These are phyloP conservation scores for Gentiana macrophylla DNA, from an alignment of 257 asterid species.

Conservation along the genomic window DNA sequence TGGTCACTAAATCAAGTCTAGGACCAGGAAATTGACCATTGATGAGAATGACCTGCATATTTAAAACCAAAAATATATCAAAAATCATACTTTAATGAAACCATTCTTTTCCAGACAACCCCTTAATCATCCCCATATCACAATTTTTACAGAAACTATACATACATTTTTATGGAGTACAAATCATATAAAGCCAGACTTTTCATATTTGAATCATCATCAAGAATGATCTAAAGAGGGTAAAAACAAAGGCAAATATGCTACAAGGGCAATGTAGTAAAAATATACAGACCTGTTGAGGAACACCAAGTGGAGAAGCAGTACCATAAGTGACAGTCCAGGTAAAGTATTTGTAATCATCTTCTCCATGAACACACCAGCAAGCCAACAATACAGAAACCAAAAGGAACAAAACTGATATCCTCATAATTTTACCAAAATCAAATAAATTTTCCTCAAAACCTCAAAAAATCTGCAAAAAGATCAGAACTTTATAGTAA, in stretches of 20 bases:
- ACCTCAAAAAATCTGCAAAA: constrained; percentile 34
- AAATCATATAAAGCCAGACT: too few species aligned
- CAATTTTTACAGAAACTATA: too few species aligned
- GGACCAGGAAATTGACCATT: constrained; percentile 98
- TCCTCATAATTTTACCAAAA: constrained; percentile 32
- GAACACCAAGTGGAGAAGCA: constrained; percentile 63
- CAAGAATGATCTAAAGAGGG: too few species aligned
- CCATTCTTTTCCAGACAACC: too few species aligned
- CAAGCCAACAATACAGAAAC: constrained; percentile 31
- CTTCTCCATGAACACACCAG: constrained; percentile 61
- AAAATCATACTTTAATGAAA: too few species aligned
- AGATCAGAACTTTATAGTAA: constrained; percentile 7
- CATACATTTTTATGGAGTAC: too few species aligned
- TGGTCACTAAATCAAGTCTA: constrained; percentile 66
- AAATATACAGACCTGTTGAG: constrained; percentile 56
- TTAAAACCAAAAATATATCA: constrained; percentile 2
- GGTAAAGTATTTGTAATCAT: constrained; percentile 66
- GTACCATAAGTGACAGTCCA: constrained; percentile 88
- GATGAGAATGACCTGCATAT: constrained; percentile 68
- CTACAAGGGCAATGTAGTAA: too few species aligned
- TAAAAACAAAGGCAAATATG: too few species aligned
- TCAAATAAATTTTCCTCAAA: constrained; percentile 8
- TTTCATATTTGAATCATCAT: too few species aligned
- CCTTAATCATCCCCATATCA: too few species aligned
- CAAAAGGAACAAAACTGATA: constrained; percentile 19